phyloP scores from a whole-genome alignment of 2,329 filamentous ascomycete genomes.

The Drechslera avenae region DNA sequence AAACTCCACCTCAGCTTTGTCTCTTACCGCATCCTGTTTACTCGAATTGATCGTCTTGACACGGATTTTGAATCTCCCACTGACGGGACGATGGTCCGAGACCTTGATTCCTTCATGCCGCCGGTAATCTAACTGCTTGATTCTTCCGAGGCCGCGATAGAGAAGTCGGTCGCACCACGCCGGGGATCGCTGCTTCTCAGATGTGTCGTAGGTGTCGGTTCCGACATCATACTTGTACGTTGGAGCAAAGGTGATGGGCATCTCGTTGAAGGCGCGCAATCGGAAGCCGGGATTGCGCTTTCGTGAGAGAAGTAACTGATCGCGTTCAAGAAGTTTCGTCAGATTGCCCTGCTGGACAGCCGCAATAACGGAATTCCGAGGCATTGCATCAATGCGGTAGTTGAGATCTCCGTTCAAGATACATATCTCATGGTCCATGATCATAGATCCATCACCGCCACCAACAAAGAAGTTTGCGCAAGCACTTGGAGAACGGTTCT shows the following conservation, averaged over 20 bases:
- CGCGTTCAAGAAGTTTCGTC: slow-evolving; percentile 83
- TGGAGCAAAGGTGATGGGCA: slow-evolving; percentile 87
- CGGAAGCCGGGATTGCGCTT: slow-evolving; percentile 89
- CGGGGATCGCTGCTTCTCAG: slow-evolving; percentile 90
- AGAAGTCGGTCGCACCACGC: slow-evolving; percentile 96
- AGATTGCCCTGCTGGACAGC: slow-evolving; percentile 83
- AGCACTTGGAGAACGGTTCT: slow-evolving; percentile 68
- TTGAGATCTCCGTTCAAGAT: slow-evolving; percentile 95
- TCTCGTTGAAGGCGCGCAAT: slow-evolving; percentile 86
- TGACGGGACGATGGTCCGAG: slow-evolving; percentile 93
- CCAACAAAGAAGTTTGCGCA: slow-evolving; percentile 80
- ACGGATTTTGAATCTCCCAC: slow-evolving; percentile 78
- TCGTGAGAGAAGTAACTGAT: slow-evolving; percentile 87
- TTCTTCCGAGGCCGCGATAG: slow-evolving; percentile 79
- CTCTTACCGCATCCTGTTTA: slow-evolving; percentile 69
- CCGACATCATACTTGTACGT: slow-evolving; percentile 99
- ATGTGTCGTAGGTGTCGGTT: slow-evolving; percentile 90
- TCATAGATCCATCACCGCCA: slow-evolving; percentile 93
- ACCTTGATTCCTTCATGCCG: slow-evolving; percentile 82
- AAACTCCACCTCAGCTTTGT: slow-evolving; percentile 75
- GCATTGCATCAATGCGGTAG: slow-evolving; percentile 97
- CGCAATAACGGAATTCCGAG: slow-evolving; percentile 86
- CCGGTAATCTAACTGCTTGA: slow-evolving; percentile 86
- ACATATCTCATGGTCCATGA: slow-evolving; percentile 97
- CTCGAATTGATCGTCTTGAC: slow-evolving; percentile 80